phyloP scores from a whole-genome alignment of 768 basidiomycete genomes.

The Coprinellus micaceus region DNA sequence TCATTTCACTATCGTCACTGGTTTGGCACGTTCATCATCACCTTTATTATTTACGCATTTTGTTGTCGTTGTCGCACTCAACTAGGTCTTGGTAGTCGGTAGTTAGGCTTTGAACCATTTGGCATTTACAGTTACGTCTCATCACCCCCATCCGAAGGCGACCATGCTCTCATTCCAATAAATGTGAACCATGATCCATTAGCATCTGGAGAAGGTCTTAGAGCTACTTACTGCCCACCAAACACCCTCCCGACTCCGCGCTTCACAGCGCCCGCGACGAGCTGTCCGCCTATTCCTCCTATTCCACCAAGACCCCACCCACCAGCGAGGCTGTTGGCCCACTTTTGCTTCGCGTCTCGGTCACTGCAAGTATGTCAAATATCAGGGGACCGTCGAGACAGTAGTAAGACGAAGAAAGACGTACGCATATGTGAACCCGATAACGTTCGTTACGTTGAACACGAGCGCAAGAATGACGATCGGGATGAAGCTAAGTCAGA shows the following conservation, averaged over 20 bases:
- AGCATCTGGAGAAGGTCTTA: no score
- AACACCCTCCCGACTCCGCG: conserved; percentile 79
- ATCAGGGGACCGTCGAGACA: conserved; percentile 11
- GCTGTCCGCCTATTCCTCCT: conserved; percentile 80
- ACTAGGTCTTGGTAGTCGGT: no score
- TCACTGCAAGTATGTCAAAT: conserved; percentile 45
- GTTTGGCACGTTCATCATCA: no score
- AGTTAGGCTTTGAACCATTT: no score
- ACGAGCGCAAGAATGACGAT: conserved; percentile 92
- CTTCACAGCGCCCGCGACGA: conserved; percentile 79
- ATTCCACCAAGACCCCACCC: conserved; percentile 65
- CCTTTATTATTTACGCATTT: no score
- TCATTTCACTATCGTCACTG: no score
- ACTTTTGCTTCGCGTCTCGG: conserved; percentile 88
- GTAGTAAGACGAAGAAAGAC: conserved; percentile 22
- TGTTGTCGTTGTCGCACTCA: no score
- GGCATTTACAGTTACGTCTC: background rate
- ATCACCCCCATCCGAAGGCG: background rate
- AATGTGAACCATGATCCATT: no score
- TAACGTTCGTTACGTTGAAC: conserved; percentile 93
- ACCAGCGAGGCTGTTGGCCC: conserved; percentile 76
- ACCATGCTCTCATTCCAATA: no score
- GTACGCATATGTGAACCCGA: conserved; percentile 95
- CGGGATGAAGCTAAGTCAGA: conserved; percentile 73
- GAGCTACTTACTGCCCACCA: conserved; percentile 39